phyloP scores from a whole-genome alignment of 2,329 filamentous ascomycete genomes.

The Scleromitrula shiraiana region DNA sequence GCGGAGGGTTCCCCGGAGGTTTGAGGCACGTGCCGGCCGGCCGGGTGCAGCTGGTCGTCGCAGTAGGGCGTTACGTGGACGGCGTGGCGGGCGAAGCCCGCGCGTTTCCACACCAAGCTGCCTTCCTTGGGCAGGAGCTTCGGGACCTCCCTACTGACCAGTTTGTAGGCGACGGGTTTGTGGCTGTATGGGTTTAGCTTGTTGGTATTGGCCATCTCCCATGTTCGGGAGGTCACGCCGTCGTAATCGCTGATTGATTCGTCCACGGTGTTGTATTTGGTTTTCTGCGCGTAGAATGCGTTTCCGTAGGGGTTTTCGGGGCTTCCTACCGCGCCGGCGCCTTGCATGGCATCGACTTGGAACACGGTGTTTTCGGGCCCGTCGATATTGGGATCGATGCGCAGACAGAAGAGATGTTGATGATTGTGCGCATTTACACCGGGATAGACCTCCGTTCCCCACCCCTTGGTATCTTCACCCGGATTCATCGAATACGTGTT shows the following conservation, averaged over 20 bases:
- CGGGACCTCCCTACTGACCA: slow-evolving; percentile 80
- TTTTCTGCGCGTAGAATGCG: slow-evolving; percentile 80
- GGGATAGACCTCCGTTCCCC: slow-evolving; percentile 87
- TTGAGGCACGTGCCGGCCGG: slow-evolving; percentile 53
- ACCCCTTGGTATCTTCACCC: slow-evolving; percentile 74
- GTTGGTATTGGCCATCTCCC: slow-evolving; percentile 83
- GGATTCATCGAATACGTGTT: slow-evolving; percentile 82
- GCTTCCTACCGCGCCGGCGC: slow-evolving; percentile 68
- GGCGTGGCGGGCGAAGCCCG: slow-evolving; percentile 49
- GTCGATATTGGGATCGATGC: slow-evolving; percentile 80
- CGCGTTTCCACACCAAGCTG: slow-evolving; percentile 60
- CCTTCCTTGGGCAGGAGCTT: slow-evolving; percentile 70
- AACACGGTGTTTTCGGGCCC: slow-evolving; percentile 79
- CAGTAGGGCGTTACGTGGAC: slow-evolving; percentile 56
- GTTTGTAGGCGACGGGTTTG: slow-evolving; percentile 80
- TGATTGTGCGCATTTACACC: slow-evolving; percentile 93
- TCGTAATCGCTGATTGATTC: slow-evolving; percentile 74
- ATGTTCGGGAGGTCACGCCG: slow-evolving; percentile 68
- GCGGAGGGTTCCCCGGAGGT: slow-evolving; percentile 39
- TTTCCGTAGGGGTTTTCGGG: slow-evolving; percentile 83
- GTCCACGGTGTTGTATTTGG: slow-evolving; percentile 62
- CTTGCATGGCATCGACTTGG: slow-evolving; percentile 66
- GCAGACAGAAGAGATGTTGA: slow-evolving; percentile 88
- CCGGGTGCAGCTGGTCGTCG: slow-evolving; percentile 51
- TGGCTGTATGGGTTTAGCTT: slow-evolving; percentile 80